A percentile compares a stretch with the other conserved stretches of the same genome.
Evolutionary conservation across 163 green algal genomes (phyloP).

Genomic region (Smithsoniella earleae): DNA sequence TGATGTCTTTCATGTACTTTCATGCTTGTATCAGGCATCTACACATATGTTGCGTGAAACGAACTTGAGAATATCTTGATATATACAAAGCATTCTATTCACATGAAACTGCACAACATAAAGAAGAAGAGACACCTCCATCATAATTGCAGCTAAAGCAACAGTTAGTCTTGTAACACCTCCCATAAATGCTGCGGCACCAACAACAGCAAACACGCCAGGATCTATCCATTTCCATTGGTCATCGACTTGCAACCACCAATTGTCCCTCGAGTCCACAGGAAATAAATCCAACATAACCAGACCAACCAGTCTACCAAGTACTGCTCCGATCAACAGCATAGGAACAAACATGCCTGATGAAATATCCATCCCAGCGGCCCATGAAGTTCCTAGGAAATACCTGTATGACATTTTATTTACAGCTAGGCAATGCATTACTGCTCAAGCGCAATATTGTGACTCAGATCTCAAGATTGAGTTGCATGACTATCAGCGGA

Average conservation of each 20-base stretch:
- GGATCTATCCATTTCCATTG: slow-evolving; percentile 83
- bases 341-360: slow-evolving; percentile 85
- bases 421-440: no score
- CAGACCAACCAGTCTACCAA: slow-evolving; percentile 63
- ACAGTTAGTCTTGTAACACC: slow-evolving; percentile 81
- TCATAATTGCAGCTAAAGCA: slow-evolving; percentile 83
- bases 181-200: slow-evolving; percentile 79
- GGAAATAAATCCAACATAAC: slow-evolving; percentile 56
- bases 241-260: slow-evolving; percentile 29
- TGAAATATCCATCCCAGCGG: slow-evolving; percentile 53
- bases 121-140: slow-evolving; percentile 59
- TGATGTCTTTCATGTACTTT: no score
- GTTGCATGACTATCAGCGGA: no score
- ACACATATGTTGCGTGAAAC: no score
- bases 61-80: no score
- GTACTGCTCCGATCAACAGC: slow-evolving; percentile 74
- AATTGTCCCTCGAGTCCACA: slow-evolving; percentile 12
- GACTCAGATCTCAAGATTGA: no score
- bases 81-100: no score
- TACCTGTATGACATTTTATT: slow-evolving; percentile 43
- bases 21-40: no score
- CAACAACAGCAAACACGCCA: slow-evolving; percentile 78
- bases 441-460: no score
- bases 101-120: no score
- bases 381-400: slow-evolving; percentile 57